Evolutionary conservation across 2,329 filamentous ascomycete genomes (phyloP), one percentile per base, ranked within the genome.

Genomic region (Canariomyces notabilis): DNA sequence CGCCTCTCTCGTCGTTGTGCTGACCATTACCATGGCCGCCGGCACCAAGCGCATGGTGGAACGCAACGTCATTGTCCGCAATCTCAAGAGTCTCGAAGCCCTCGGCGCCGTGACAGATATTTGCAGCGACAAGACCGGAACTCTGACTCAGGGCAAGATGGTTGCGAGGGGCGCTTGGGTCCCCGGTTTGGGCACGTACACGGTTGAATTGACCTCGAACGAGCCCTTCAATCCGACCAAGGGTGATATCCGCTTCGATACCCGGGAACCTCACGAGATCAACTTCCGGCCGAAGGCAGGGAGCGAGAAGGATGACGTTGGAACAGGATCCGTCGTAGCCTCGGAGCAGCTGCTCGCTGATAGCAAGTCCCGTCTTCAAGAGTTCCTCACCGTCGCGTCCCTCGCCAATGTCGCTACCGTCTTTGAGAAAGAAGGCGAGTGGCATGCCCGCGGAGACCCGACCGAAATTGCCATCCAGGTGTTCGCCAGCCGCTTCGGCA

Each of bases 391-490:
- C 4, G 51, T 57, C 12, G 54, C 55, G 8, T 55, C 57, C 2
- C 57, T 59, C 6, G 57, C 57, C 42, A 59, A 66, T 31, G 74
- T 67, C 47, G 68, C 67, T 23, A 69, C 69, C 50, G 54, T 62
- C 18, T 60, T 62, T 26, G 57, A 66, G 42, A 50, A 60, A 16
- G 55, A 56, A 15, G 47, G 48, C 12, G 53, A 41, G 9, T 59
- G 58, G 42, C 58, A 62, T 42, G 79, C 79, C 14, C 68, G 81
- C 37, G 83, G 82, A 37, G 81, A 85, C 55, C 81, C 82, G 2
- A 88, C 85, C 2, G 84, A 88, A 56, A 85, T 88, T 49, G 84
- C 85, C 15, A 77, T 89, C 16, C 81, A 85, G 53, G 83, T 88
- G 11, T 84, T 88, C 54, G 82, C 83, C 36, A 80, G 81, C 67